Evolutionary conservation across 1,284 basidiomycete species (phyloP).

Genomic region (Sanguinoderma infundibulare): DNA sequence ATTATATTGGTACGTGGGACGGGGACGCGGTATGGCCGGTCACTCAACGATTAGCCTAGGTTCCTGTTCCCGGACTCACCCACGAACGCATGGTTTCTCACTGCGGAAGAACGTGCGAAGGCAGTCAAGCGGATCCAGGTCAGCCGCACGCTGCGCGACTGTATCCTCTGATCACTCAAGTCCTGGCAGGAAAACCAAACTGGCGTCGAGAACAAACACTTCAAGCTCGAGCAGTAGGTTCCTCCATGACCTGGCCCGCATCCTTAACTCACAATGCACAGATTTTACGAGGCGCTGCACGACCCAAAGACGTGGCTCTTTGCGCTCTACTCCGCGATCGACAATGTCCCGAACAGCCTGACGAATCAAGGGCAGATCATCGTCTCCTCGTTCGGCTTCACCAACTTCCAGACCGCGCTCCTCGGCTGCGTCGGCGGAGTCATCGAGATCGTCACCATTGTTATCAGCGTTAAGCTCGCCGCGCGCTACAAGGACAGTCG

Average conservation of each 20-base stretch:
- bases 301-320: too few relatives aligned
- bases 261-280: slow-evolving; percentile 25
- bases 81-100: too few relatives aligned
- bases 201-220: slow-evolving; percentile 44
- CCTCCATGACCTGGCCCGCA: too few relatives aligned
- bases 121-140: slow-evolving; percentile 73
- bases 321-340: slow-evolving; percentile 64
- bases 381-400: slow-evolving; percentile 70
- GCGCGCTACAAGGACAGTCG: too few relatives aligned
- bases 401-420: too few relatives aligned
- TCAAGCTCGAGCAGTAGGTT: slow-evolving; percentile 48
- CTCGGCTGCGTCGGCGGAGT: too few relatives aligned
- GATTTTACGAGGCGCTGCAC: slow-evolving; percentile 66
- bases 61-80: too few relatives aligned
- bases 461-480: too few relatives aligned
- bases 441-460: too few relatives aligned
- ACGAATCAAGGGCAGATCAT: slow-evolving; percentile 75
- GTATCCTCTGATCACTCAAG: background rate
- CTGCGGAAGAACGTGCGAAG: slow-evolving; percentile 55
- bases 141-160: background rate
- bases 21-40: slow-evolving; percentile 42
- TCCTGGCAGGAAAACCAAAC: too few relatives aligned
- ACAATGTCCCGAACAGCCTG: slow-evolving; percentile 72
- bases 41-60: too few relatives aligned
- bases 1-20: slow-evolving; percentile 54